phyloP scores from a whole-genome alignment of 164 flowering plant species.

The Magnolia changhungtana region DNA sequence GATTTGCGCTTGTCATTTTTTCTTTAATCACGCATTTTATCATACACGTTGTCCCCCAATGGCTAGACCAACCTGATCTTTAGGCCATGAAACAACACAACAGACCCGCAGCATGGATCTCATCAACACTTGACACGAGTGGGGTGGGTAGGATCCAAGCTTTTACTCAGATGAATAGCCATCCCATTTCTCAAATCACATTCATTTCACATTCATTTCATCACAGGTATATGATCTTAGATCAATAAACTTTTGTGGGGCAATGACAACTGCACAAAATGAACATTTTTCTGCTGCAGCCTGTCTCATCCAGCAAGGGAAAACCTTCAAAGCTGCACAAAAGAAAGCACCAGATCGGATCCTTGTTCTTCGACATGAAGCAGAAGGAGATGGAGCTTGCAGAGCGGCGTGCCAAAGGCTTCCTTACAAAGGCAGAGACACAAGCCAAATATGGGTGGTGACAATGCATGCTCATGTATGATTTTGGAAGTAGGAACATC shows the following conservation, averaged over 20 bases:
- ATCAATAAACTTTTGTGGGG: background rate
- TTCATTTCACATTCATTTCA: background rate
- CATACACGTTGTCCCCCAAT: background rate
- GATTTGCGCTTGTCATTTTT: background rate
- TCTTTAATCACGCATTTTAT: too few species aligned
- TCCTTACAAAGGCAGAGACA: conserved; percentile 88
- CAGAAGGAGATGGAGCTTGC: conserved; percentile 85
- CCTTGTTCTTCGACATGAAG: conserved; percentile 80
- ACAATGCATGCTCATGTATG: conserved; percentile 11
- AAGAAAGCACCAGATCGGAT: conserved; percentile 93
- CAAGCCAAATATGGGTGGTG: conserved; percentile 99
- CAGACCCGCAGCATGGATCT: background rate
- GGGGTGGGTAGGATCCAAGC: background rate
- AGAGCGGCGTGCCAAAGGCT: conserved; percentile 78
- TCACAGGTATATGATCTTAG: background rate
- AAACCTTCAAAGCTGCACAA: conserved; percentile 90
- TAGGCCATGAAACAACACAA: background rate
- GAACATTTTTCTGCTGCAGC: conserved; percentile 33
- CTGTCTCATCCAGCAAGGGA: conserved; percentile 63
- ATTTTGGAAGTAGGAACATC: background rate
- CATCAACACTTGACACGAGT: background rate
- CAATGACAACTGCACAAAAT: background rate
- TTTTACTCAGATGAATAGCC: too few species aligned
- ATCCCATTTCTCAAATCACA: background rate
- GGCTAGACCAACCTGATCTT: background rate